Evolutionary conservation across 2,329 filamentous ascomycete species (phyloP).

Genomic region (Microdochium paspali): DNA sequence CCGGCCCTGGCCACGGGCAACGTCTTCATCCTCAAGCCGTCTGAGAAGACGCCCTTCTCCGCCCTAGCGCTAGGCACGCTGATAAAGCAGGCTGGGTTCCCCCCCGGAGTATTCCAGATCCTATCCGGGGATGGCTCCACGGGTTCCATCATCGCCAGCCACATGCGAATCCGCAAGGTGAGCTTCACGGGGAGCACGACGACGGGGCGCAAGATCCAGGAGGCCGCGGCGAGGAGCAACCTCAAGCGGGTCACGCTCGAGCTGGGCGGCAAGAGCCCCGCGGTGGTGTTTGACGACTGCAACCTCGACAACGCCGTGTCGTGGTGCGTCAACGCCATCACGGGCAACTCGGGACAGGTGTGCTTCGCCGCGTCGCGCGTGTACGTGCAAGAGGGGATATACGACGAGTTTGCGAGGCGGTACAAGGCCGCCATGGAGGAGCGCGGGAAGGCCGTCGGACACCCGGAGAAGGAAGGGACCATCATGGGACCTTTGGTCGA

Average conservation of each 20-base stretch:
- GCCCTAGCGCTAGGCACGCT: conserved; percentile 18
- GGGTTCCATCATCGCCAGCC: conserved; percentile 13
- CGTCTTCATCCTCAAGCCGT: conserved; percentile 26
- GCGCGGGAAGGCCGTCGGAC: conserved; percentile 45
- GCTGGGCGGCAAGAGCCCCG: conserved; percentile 59
- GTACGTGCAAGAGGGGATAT: conserved; percentile 54
- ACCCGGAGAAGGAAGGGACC: conserved; percentile 48
- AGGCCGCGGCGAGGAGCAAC: conserved; percentile 52
- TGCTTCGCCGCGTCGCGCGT: conserved; percentile 67
- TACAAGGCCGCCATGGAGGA: conserved; percentile 51
- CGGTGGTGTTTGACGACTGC: conserved; percentile 56
- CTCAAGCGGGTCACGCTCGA: conserved; percentile 64
- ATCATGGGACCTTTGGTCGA: conserved; percentile 49
- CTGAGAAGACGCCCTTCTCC: conserved; percentile 25
- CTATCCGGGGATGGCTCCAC: conserved; percentile 28
- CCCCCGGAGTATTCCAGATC: conserved; percentile 26
- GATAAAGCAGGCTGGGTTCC: conserved; percentile 26
- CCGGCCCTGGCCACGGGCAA: conserved; percentile 27
- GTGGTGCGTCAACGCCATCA: conserved; percentile 35
- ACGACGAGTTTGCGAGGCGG: conserved; percentile 47
- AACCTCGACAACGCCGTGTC: conserved; percentile 49
- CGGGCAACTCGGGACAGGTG: conserved; percentile 65
- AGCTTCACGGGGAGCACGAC: conserved; percentile 63
- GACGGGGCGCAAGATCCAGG: conserved; percentile 57
- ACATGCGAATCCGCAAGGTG: conserved; percentile 46